Percentiles rank a stretch among this genome's conserved stretches.
Conservation (phyloP, 768 basidiomycete species). For the Tricholoma flavovirens region DNA sequence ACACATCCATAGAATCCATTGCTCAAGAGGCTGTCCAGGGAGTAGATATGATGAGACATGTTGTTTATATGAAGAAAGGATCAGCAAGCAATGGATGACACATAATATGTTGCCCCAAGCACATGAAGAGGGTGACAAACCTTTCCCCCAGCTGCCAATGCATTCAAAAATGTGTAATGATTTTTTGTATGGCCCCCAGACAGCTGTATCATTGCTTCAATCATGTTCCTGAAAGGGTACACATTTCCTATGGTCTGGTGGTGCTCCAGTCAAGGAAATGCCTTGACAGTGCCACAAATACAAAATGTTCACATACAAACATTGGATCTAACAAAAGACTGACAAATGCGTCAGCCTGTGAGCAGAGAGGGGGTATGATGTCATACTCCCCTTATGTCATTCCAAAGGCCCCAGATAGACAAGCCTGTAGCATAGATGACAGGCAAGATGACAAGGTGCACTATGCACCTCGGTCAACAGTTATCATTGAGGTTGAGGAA, state of each 20-base stretch:
- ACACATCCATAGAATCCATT: no score
- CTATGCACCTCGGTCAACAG: no score
- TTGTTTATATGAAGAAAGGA: background rate
- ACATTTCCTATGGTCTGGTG: background rate
- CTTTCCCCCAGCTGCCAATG: background rate
- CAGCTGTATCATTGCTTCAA: background rate
- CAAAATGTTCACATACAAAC: background rate
- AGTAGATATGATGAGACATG: background rate
- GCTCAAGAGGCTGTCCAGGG: background rate
- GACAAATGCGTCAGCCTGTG: background rate
- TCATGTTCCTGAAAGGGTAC: background rate
- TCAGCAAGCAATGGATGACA: background rate
- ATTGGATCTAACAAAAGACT: background rate
- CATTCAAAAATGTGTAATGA: no score
- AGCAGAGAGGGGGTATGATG: background rate
- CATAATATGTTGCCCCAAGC: background rate
- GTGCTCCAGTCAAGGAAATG: background rate
- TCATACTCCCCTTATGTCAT: background rate
- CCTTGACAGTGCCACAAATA: background rate
- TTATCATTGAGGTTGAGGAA: no score
- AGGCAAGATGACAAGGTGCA: no score
- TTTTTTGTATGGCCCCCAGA: background rate
- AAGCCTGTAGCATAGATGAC: no score
- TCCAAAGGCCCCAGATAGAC: background rate
- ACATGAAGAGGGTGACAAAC: background rate